Base-by-base conservation (phyloP, 2,329 filamentous ascomycete genomes). In the Pestalotiopsis sp. region DNA sequence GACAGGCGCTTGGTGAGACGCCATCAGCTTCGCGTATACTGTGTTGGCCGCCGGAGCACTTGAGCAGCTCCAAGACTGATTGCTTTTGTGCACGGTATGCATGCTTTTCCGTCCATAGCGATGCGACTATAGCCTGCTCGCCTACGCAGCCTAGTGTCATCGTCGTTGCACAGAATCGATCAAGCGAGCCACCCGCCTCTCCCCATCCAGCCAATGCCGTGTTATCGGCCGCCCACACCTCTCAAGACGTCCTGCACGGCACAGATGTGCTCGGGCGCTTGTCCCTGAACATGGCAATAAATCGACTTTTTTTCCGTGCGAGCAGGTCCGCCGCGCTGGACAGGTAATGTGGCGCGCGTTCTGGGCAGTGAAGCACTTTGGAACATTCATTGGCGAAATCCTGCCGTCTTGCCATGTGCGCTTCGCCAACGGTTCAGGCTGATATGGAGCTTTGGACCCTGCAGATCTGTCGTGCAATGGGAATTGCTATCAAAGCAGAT, bases 231-330 rank as follows among this genome's bases (percentile, higher is more conserved):
- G 17, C 45, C 57, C 57, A 36, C 57, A 59, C 57, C 57, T 59
- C 57, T 20, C 23, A 36, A 17, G 57, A 36, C 38, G 60, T 17
- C n/a, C 17, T 52, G 62, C 62, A 52, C 62, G 41, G 62, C 62
- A 64, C 62, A 45, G 62, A 52, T 52, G 62, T 25, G 62, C 62
- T 64, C 41, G 62, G 62, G 39, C 11, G 14, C 62, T 49, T 38
- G 38, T 52, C 41, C 20, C 41, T 64, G 62, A 25, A 64, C 38
- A 64, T 39, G 62, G 38, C 27, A 64, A 23, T 38, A n/a, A 39
- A 20, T 64, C 38, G 62, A 52, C 45, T n/a, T n/a, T 52, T 52
- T 52, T 52, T 20, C 45, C 5, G 20, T 27, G 31, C 25, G 11
- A 52, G 17, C 45, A n/a, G 14, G 11, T 27, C 23, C 27, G 23